Conservation (phyloP, 495 filamentous ascomycete species). For the Penicillium riverlandense region DNA sequence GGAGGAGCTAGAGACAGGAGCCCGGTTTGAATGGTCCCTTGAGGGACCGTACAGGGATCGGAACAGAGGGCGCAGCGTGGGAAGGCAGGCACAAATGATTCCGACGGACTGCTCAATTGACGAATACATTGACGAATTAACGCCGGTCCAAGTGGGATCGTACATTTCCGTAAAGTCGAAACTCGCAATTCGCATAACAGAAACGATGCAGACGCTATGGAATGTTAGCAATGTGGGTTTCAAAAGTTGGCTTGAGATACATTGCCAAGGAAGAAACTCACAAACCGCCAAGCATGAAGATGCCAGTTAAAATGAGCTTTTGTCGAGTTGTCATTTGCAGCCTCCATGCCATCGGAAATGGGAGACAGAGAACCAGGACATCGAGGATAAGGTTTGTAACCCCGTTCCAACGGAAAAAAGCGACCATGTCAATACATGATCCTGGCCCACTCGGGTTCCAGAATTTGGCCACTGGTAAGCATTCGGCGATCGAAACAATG, state of each 20-base stretch:
- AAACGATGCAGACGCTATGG: slow-evolving; percentile 19
- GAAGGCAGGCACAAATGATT: slow-evolving; percentile 43
- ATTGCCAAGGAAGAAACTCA: slow-evolving; percentile 5
- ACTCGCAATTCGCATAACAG: slow-evolving; percentile 11
- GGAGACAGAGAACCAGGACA: slow-evolving; percentile 36
- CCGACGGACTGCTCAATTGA: slow-evolving; percentile 44
- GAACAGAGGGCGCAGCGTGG: slow-evolving; percentile 30
- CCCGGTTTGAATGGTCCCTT: not conserved
- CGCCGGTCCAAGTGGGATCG: slow-evolving; percentile 11
- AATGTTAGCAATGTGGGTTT: not conserved
- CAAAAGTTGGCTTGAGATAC: too few relatives aligned
- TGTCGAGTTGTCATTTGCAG: slow-evolving; percentile 20
- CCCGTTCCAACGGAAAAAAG: slow-evolving; percentile 39
- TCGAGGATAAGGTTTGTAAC: slow-evolving; percentile 41
- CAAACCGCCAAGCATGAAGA: slow-evolving; percentile 30
- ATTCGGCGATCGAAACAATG: slow-evolving; percentile 11
- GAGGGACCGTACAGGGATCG: slow-evolving; percentile 7
- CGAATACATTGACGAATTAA: slow-evolving; percentile 38
- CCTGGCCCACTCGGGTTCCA: slow-evolving; percentile 15
- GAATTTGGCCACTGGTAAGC: slow-evolving; percentile 15
- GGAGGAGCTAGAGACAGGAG: not conserved
- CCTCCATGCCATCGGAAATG: slow-evolving; percentile 31
- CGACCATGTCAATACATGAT: slow-evolving; percentile 30
- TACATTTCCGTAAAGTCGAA: slow-evolving; percentile 2
- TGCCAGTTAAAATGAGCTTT: slow-evolving; percentile 24